Conservation (phyloP, 768 basidiomycete genomes). For the Sistotremastrum niveocremeum region DNA sequence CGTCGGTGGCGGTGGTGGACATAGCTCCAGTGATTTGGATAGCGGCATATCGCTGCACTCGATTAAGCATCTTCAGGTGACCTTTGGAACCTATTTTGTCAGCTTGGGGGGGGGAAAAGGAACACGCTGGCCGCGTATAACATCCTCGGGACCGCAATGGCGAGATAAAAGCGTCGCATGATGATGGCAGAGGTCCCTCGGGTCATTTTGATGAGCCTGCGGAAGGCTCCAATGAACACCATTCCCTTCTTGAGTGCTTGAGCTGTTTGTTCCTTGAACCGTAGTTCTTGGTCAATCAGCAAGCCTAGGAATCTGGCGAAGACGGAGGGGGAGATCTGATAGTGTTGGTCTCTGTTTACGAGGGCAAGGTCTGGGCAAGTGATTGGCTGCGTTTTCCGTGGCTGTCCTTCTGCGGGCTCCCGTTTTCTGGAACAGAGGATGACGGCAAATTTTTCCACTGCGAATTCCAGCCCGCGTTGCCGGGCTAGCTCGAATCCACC, state of each 20-base stretch:
- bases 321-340: conserved; percentile 9
- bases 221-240: conserved; percentile 1
- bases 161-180: conserved; percentile 15
- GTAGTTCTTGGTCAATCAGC: conserved; percentile 15
- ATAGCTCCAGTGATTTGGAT: conserved; percentile 12
- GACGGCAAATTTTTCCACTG: conserved; percentile 1
- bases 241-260: neutral
- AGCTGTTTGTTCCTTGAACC: conserved; percentile 12
- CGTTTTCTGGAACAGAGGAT: conserved; percentile 1
- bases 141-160: conserved; percentile 16
- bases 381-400: neutral
- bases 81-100: neutral
- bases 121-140: conserved; percentile 20
- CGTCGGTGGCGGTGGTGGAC: conserved; percentile 11
- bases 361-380: conserved; percentile 6
- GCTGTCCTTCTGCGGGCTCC: conserved; percentile 1
- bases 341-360: neutral
- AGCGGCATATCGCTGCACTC: conserved; percentile 12
- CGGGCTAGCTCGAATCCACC: conserved; percentile 17
- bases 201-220: conserved; percentile 9
- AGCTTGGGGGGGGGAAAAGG: neutral
- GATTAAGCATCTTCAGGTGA: conserved; percentile 3
- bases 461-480: conserved; percentile 15
- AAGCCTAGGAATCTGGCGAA: conserved; percentile 19
- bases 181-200: conserved; percentile 9